Evolutionary conservation across 1,139 yeast genomes (phyloP).

Genomic region (Candida tropicalis): DNA sequence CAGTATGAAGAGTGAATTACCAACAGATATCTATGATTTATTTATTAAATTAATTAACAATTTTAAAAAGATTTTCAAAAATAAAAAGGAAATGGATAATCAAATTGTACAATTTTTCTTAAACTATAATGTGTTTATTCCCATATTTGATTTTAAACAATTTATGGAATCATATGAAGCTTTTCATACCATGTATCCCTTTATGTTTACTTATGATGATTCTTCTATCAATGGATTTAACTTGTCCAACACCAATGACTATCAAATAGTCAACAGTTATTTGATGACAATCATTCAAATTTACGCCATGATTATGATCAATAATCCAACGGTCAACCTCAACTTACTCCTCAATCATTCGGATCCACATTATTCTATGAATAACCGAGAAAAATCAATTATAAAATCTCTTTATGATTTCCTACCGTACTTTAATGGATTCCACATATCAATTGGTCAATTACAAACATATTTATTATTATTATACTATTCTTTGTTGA

Average conservation of each 20-base stretch:
- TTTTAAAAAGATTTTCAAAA: slow-evolving; percentile 46
- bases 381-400: slow-evolving; percentile 22
- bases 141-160: slow-evolving; percentile 59
- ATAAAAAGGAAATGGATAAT: slow-evolving; percentile 52
- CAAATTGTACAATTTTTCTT: slow-evolving; percentile 56
- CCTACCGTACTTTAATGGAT: slow-evolving; percentile 48
- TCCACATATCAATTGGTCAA: slow-evolving; percentile 44
- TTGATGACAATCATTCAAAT: slow-evolving; percentile 49
- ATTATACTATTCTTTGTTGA: slow-evolving; percentile 45
- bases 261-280: slow-evolving; percentile 52
- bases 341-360: slow-evolving; percentile 44
- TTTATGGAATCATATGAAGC: slow-evolving; percentile 62
- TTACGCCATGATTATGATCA: slow-evolving; percentile 51
- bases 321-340: slow-evolving; percentile 47
- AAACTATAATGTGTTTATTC: slow-evolving; percentile 58
- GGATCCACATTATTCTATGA: slow-evolving; percentile 35
- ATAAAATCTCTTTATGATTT: slow-evolving; percentile 47
- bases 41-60: slow-evolving; percentile 50
- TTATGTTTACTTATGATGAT: slow-evolving; percentile 52
- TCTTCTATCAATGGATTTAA: slow-evolving; percentile 54
- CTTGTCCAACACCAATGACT: slow-evolving; percentile 50
- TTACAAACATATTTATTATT: slow-evolving; percentile 47
- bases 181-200: slow-evolving; percentile 59
- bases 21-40: slow-evolving; percentile 46
- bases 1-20: slow-evolving; percentile 27